Evolutionary conservation across 495 filamentous ascomycete species (phyloP).

Genomic region (Aspergillus nanangensis): DNA sequence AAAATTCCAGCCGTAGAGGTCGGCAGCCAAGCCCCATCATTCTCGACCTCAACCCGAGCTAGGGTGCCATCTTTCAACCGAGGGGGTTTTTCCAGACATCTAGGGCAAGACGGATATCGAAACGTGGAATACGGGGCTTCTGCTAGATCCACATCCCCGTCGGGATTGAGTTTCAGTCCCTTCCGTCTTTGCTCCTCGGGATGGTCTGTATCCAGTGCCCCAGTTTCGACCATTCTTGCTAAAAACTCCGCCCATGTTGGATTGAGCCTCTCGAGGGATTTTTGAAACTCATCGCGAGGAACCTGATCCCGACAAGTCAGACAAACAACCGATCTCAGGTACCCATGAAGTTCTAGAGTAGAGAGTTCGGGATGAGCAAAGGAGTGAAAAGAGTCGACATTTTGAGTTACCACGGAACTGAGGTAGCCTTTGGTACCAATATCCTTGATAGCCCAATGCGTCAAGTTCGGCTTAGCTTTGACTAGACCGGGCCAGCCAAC

Average conservation of each 20-base stretch:
- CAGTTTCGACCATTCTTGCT: conserved; percentile 59
- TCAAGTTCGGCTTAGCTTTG: conserved; percentile 72
- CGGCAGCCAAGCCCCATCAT: conserved; percentile 73
- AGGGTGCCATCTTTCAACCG: conserved; percentile 48
- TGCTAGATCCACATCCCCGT: conserved; percentile 92
- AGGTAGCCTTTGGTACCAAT: conserved; percentile 69
- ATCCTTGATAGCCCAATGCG: conserved; percentile 69
- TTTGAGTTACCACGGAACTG: conserved; percentile 82
- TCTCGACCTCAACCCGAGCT: conserved; percentile 63
- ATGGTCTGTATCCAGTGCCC: conserved; percentile 74
- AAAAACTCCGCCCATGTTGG: conserved; percentile 83
- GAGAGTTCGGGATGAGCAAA: conserved; percentile 67
- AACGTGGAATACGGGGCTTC: conserved; percentile 84
- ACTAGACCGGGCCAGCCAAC: conserved; percentile 82
- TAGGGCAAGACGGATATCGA: conserved; percentile 84
- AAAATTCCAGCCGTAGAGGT: conserved; percentile 72
- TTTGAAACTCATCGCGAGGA: conserved; percentile 68
- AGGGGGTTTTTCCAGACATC: conserved; percentile 67
- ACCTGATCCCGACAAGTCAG: conserved; percentile 68
- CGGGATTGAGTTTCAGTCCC: conserved; percentile 82
- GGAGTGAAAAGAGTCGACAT: conserved; percentile 92
- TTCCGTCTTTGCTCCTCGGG: conserved; percentile 60
- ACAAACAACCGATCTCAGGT: conserved; percentile 75
- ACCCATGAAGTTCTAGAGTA: conserved; percentile 87
- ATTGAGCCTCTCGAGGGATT: conserved; percentile 71